Conservation (phyloP, 2,329 filamentous ascomycete species). For the Blumeria hordei region DNA sequence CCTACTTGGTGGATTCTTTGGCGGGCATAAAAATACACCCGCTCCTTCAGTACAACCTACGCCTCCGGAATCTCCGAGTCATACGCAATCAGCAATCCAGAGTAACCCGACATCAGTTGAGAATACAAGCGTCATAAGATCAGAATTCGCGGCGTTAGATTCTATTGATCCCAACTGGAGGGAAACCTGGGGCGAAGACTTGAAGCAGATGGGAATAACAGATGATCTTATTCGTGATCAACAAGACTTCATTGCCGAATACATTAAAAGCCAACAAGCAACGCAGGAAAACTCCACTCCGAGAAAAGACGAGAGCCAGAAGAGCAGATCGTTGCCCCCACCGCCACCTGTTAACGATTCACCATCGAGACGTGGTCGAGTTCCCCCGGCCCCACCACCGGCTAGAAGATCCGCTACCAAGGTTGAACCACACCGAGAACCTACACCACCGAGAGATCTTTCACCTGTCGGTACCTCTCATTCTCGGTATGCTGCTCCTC, state of each 20-base stretch:
- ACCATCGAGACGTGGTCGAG: constrained; percentile 14
- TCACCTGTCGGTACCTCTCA: constrained; percentile 36
- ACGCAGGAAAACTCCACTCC: constrained; percentile 19
- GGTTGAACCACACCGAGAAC: constrained; percentile 21
- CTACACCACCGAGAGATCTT: constrained; percentile 44
- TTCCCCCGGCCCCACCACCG: constrained; percentile 28
- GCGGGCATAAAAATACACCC: constrained; percentile 32
- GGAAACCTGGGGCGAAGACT: constrained; percentile 38
- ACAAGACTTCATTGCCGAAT: constrained; percentile 43
- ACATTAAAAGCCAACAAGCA: constrained; percentile 32
- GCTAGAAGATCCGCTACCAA: constrained; percentile 35
- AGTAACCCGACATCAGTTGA: constrained; percentile 18
- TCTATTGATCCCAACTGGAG: constrained; percentile 41
- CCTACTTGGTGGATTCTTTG: constrained; percentile 36
- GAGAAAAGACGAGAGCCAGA: constrained; percentile 20
- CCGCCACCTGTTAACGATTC: constrained; percentile 22
- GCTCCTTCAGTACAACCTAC: constrained; percentile 20
- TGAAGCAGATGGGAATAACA: constrained; percentile 35
- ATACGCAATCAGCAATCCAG: constrained; percentile 16
- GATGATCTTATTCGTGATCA: constrained; percentile 44
- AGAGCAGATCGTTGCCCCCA: constrained; percentile 32
- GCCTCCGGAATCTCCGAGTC: constrained; percentile 31
- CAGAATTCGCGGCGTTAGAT: constrained; percentile 37
- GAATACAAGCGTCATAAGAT: constrained; percentile 24
- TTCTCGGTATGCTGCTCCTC: constrained; percentile 50